Base-by-base conservation (phyloP, 2,329 filamentous ascomycete species). In the Talaromyces pinophilus region DNA sequence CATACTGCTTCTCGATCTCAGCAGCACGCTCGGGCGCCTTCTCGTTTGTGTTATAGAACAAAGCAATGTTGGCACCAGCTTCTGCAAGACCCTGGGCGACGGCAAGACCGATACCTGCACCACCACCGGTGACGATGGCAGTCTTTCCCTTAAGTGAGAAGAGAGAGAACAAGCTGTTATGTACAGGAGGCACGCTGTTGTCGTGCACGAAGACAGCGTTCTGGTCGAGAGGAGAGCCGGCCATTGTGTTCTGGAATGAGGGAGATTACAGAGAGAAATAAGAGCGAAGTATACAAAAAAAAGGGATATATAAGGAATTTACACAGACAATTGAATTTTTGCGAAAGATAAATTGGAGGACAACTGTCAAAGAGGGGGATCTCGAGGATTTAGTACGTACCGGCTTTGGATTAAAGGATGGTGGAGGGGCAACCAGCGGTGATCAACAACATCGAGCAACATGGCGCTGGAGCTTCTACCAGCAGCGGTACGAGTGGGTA, bases 31-130 rank as follows among this genome's bases (percentile, higher is more conserved):
- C 82, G 13, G 87, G 74, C 13, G 88, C 88, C 71, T 88, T 85
- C 72, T 85, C 84, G 78, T 92, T 91, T 76, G 82, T 86, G 74
- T 90, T 89, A 75, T 90, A 92, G 87, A 87, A 91, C 61, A 91
- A 86, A 33, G 88, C 89, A 25, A 92, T 87, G 70, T 91, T 89
- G 66, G 88, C 88, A 59, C 90, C 90, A 17, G 88, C 87, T 74
- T 92, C 90, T 17, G 89, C 89, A 38, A 88, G 82, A 0, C 82
- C 88, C 40, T 89, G 81, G 15, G 88, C 89, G 33, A 91, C 83
- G 5, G 84, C 83, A 30, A 90, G 80, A 50, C 90, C 90, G 70
- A 92, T 90, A 40, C 90, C 89, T 42, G 88, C 88, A 40, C 87
- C 90, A 13, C 88, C 88, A 67, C 90, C 90, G 1, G 88, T 86